These are phyloP conservation scores for Dendrobium chrysotoxum DNA, from an alignment of 106 monocot species.

Conservation along the genomic window DNA sequence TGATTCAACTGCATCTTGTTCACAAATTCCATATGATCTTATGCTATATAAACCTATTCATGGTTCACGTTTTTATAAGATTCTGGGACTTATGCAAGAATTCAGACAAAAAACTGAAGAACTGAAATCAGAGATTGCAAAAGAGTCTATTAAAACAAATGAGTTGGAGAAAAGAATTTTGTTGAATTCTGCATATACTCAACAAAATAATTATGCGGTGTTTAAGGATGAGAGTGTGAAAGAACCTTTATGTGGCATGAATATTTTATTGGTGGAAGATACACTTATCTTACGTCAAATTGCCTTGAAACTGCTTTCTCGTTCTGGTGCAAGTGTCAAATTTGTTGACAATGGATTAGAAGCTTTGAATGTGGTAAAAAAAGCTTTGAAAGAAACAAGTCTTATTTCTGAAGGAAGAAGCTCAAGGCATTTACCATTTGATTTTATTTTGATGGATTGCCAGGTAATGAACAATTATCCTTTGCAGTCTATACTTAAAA, in stretches of 20 bases:
- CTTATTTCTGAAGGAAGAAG: constrained; percentile 10
- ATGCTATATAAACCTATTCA: constrained; percentile 63
- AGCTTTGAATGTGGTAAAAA: constrained; percentile 40
- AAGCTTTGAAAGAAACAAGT: constrained; percentile 18
- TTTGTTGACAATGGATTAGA: constrained; percentile 48
- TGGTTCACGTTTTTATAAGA: constrained; percentile 52
- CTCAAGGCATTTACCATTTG: constrained; percentile 22
- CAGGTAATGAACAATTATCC: constrained; percentile 39
- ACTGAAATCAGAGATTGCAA: neutral
- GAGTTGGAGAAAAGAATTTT: neutral
- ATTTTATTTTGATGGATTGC: constrained; percentile 65
- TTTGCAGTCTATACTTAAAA: too few species aligned
- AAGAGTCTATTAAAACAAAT: neutral
- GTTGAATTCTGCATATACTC: neutral
- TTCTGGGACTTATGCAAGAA: constrained; percentile 41
- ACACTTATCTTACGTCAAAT: constrained; percentile 15
- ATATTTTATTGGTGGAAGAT: constrained; percentile 67
- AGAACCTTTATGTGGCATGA: constrained; percentile 42
- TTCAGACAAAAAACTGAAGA: constrained; percentile 26
- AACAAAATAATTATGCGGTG: neutral
- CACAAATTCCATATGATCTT: constrained; percentile 29
- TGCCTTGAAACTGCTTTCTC: constrained; percentile 17
- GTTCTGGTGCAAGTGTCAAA: constrained; percentile 50
- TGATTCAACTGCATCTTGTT: constrained; percentile 24
- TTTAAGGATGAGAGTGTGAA: neutral